These are phyloP conservation scores for Rhodofomes roseus DNA, from an alignment of 1,284 basidiomycete species.

Conservation along the genomic window DNA sequence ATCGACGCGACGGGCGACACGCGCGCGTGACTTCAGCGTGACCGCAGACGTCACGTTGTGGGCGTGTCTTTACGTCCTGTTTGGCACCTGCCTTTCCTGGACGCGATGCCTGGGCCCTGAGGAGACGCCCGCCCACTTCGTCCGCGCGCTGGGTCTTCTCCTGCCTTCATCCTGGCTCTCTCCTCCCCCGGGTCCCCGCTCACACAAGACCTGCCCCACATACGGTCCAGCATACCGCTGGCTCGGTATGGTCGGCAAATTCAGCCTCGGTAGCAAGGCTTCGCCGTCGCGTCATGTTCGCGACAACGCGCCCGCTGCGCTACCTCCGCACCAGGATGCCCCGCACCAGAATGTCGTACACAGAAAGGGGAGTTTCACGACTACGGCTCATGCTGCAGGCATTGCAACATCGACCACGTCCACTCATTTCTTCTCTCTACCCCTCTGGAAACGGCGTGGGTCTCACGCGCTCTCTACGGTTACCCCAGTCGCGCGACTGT, in stretches of 20 bases:
- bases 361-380: constrained; percentile 46
- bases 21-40: neutral
- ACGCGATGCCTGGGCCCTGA: neutral
- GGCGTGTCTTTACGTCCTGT: neutral
- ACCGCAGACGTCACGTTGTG: neutral
- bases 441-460: constrained; percentile 56
- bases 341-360: constrained; percentile 34
- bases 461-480: constrained; percentile 20
- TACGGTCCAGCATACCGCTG: constrained; percentile 11
- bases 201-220: constrained; percentile 8
- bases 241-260: constrained; percentile 37
- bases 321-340: constrained; percentile 37
- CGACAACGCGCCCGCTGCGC: constrained; percentile 25
- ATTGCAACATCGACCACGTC: constrained; percentile 46
- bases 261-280: constrained; percentile 30
- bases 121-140: neutral
- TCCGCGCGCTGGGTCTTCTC: neutral
- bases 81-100: constrained; percentile 2
- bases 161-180: constrained; percentile 1
- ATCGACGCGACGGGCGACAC: neutral
- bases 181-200: constrained; percentile 1
- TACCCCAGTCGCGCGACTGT: constrained; percentile 19
- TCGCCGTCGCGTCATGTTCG: constrained; percentile 19
- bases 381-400: constrained; percentile 46
- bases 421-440: constrained; percentile 62